Evolutionary conservation across 805 yeast species (phyloP), one percentile per base, ranked within the genome.

Genomic region (Starmerella geochares): DNA sequence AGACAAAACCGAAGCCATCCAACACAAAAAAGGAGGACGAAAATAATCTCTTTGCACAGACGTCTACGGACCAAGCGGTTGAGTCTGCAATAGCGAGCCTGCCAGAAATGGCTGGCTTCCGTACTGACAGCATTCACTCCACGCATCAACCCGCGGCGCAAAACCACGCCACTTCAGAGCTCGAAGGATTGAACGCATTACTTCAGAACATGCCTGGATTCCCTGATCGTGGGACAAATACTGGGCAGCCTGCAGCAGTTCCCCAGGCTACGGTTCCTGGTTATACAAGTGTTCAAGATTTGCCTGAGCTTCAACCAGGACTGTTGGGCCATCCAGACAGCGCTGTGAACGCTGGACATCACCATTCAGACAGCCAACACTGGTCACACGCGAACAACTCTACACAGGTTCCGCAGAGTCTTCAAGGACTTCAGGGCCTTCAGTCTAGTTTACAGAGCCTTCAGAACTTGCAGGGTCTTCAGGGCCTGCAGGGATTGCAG

Each of bases 11-110:
- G 3, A 29, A 42, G 27, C 23, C 37, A 16, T 23, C 27, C 27
- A 24, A n/a, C 23, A 37, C 20, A 8, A 47, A 49, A 16, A 16
- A 14, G 4, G 49, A 43, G 23, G 62, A 60, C 42, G 63, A 60
- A 25, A 58, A 55, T 48, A 60, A 60, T 41, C 48, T 60, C 37
- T 60, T 60, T 32, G 58, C 58, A 1, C 58, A 54, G 21, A 44
- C 53, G 10, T 53, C 58, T 1, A 43, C 54, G 8, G 58, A 54
- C 29, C 50, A 52, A 11, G 59, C 58, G 4, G 56, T 54, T 9
- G 54, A 54, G 28, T 56, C 58, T 3, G 58, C 56, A 4, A 54
- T 54, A 13, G 58, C 58, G 3, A 47, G 54, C 10, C 47, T 54
- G 11, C 58, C 58, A 13, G 58, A 54, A 13, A 54, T 54, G 36